Evolutionary conservation across 2,329 filamentous ascomycete species (phyloP), one percentile per base, ranked within the genome.

Genomic region (Anisogramma anomala): DNA sequence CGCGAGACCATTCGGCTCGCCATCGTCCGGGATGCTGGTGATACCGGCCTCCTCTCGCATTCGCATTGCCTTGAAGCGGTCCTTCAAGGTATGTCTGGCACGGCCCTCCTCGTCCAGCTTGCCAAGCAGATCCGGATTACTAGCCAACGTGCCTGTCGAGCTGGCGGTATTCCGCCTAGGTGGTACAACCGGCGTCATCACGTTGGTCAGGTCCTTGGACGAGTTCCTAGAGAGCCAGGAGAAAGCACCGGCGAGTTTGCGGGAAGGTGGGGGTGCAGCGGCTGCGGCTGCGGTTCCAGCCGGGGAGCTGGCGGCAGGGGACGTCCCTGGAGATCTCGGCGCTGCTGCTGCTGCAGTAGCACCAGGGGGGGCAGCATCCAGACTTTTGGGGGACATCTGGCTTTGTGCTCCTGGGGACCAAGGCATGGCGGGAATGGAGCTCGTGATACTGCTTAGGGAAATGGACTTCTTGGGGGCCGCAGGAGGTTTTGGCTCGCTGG

Each of bases 241-340:
- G 53, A 94, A 93, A n/a, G 83, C 85, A 51, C 84, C 85, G 7
- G 84, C 88, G 41, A 93, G 73, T 59, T 91, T 94, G 55, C 86
- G 71, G 45, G 72, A 50, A 10, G 66, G 62, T 2, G 72, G 50
- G 10, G 66, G 62, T 2, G 68, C 62, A 15, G 47, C 58, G 48
- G 47, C 55, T 58, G 65, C 58, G 18, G 60, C 58, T 28, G 61
- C 57, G 41, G 62, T 44, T 28, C 55, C 48, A 34, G 55, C 53
- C 27, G 56, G 48, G 33, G 55, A 53, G 30, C n/a, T 46, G 59
- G 58, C 37, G 44, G 50, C 48, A 50, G 50, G 32, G 17, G 43
- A 45, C 8, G 41, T 48, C 25, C 52, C 52, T 19, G 55, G 55
- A n/a, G 56, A 56, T 32, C 53, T 52, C 39, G 57, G 58, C 33